These are phyloP conservation scores for Cryphonectria parasitica DNA, from an alignment of 2,329 filamentous ascomycete species.

Conservation along the genomic window DNA sequence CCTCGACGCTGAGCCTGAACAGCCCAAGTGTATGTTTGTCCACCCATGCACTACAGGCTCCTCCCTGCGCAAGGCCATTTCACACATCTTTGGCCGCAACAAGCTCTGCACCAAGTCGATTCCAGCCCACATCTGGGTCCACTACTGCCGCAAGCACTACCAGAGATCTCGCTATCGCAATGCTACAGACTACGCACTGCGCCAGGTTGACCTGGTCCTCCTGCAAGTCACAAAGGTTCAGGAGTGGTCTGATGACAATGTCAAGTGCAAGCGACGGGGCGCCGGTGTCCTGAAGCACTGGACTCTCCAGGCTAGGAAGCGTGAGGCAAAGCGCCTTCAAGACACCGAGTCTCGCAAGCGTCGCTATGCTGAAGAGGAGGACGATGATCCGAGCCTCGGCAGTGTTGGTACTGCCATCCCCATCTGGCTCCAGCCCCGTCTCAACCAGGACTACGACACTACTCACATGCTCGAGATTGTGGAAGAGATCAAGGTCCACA, in stretches of 20 bases:
- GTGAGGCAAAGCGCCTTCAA: slow-evolving; percentile 61
- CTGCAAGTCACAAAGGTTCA: slow-evolving; percentile 66
- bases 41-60: slow-evolving; percentile 62
- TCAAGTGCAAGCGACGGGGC: slow-evolving; percentile 22
- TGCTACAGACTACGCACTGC: slow-evolving; percentile 59
- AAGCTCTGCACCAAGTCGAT: slow-evolving; percentile 76
- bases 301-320: slow-evolving; percentile 65
- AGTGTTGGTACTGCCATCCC: slow-evolving; percentile 49
- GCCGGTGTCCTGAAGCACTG: slow-evolving; percentile 59
- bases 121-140: slow-evolving; percentile 71
- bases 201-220: slow-evolving; percentile 67
- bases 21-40: slow-evolving; percentile 56
- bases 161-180: slow-evolving; percentile 76
- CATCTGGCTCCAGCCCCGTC: slow-evolving; percentile 52
- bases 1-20: slow-evolving; percentile 28
- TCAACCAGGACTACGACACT: slow-evolving; percentile 53
- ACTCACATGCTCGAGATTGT: slow-evolving; percentile 53
- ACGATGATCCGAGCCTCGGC: slow-evolving; percentile 40
- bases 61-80: slow-evolving; percentile 73
- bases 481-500: slow-evolving; percentile 48
- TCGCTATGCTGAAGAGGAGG: slow-evolving; percentile 33
- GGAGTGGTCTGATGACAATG: slow-evolving; percentile 61
- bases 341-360: slow-evolving; percentile 37
- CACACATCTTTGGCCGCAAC: slow-evolving; percentile 82
- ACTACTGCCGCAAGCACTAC: slow-evolving; percentile 82